Evolutionary conservation across 805 yeast genomes (phyloP).

Genomic region (Kodamaea laetipori): DNA sequence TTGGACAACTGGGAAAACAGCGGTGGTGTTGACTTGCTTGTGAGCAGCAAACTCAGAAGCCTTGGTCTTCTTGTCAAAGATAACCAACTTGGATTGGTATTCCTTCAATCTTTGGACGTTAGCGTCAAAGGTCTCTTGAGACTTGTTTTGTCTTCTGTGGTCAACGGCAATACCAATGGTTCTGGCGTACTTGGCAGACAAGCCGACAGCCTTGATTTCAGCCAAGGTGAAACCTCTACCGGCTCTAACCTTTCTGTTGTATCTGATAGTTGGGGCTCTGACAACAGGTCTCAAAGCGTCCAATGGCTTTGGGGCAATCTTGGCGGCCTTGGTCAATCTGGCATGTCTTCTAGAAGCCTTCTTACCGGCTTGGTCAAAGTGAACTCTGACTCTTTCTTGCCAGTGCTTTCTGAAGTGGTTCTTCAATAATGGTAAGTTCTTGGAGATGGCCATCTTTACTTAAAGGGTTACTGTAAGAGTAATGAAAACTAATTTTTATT

Average conservation of each 20-base stretch:
- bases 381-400: constrained; percentile 99
- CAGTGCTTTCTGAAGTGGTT: constrained; percentile 99
- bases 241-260: constrained; percentile 99
- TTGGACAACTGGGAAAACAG: constrained; percentile 91
- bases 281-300: constrained; percentile 96
- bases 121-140: constrained; percentile 89
- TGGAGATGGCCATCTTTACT: constrained; percentile 79
- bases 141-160: constrained; percentile 99
- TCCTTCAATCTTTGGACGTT: constrained; percentile 96
- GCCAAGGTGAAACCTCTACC: constrained; percentile 99
- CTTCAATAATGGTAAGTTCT: constrained; percentile 98
- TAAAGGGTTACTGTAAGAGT: constrained; percentile 15
- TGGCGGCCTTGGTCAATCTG: constrained; percentile 92
- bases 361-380: constrained; percentile 99
- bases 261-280: constrained; percentile 97
- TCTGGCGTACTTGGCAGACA: constrained; percentile 90
- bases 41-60: constrained; percentile 66
- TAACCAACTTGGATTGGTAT: constrained; percentile 92
- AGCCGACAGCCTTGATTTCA: constrained; percentile 97
- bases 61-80: constrained; percentile 87
- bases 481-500: constrained; percentile 11
- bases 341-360: constrained; percentile 95
- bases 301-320: constrained; percentile 96
- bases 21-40: constrained; percentile 74
- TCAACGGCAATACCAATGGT: constrained; percentile 98